phyloP scores from a whole-genome alignment of 805 yeast genomes.

The Yueomyces sinensis region DNA sequence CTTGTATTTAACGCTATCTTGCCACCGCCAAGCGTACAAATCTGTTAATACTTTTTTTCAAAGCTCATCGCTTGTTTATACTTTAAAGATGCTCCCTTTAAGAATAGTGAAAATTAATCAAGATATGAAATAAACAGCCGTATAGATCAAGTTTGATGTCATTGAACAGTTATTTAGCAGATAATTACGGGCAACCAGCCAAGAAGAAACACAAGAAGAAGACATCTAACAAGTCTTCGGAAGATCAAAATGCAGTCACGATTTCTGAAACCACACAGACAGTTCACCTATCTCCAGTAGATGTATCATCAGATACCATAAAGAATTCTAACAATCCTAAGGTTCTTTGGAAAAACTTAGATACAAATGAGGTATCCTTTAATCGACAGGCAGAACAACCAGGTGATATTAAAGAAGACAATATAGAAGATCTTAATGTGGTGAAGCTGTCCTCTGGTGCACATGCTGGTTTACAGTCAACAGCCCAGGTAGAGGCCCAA shows the following conservation, averaged over 20 bases:
- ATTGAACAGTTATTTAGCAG: constrained; percentile 32
- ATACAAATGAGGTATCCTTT: constrained; percentile 11
- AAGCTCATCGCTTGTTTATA: no score
- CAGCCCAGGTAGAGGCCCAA: constrained; percentile 28
- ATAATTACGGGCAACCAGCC: constrained; percentile 28
- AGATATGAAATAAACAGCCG: no score
- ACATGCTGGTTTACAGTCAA: constrained; percentile 35
- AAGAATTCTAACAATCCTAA: background rate
- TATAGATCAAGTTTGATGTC: constrained; percentile 30
- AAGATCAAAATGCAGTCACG: background rate
- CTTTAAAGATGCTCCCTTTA: no score
- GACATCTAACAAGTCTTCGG: background rate
- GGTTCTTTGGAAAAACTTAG: constrained; percentile 18
- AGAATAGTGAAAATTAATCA: no score
- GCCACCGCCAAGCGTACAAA: no score
- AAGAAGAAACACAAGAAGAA: constrained; percentile 3
- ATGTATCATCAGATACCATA: background rate
- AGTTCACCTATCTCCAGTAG: no score
- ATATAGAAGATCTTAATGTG: background rate
- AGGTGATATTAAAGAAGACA: background rate
- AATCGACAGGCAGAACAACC: constrained; percentile 7
- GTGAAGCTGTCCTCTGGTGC: constrained; percentile 21
- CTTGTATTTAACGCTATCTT: no score
- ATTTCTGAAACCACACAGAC: background rate
- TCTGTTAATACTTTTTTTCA: no score